phyloP scores from a whole-genome alignment of 768 basidiomycete genomes.

The Tulasnella sp. region DNA sequence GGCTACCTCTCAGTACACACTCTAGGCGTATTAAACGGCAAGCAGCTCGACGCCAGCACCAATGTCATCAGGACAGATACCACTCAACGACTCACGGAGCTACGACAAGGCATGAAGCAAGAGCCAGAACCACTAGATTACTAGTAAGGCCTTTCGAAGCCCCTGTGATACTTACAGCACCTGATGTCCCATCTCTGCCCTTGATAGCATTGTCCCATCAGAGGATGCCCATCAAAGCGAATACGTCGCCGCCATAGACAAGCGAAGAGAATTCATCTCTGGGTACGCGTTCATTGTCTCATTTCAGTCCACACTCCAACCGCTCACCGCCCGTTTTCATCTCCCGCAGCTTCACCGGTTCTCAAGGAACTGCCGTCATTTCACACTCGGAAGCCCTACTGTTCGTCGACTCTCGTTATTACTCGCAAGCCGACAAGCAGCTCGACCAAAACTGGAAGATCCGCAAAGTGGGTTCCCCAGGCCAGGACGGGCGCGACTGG shows the following conservation, averaged over 20 bases:
- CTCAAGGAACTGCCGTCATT: slow-evolving; percentile 70
- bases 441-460: slow-evolving; percentile 72
- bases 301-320: background rate
- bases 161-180: background rate
- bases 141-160: slow-evolving; percentile 29
- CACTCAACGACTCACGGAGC: slow-evolving; percentile 29
- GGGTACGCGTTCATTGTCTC: slow-evolving; percentile 34
- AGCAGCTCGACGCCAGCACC: slow-evolving; percentile 26
- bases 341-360: slow-evolving; percentile 51
- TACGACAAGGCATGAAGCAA: slow-evolving; percentile 31
- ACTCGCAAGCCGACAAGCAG: slow-evolving; percentile 68
- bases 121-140: slow-evolving; percentile 33
- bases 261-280: slow-evolving; percentile 71
- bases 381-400: slow-evolving; percentile 65
- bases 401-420: slow-evolving; percentile 82
- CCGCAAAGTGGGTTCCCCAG: slow-evolving; percentile 48
- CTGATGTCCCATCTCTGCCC: background rate
- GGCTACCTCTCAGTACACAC: slow-evolving; percentile 27
- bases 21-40: slow-evolving; percentile 24
- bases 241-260: slow-evolving; percentile 72
- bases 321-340: background rate
- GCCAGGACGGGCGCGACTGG: slow-evolving; percentile 25
- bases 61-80: slow-evolving; percentile 31
- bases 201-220: slow-evolving; percentile 36
- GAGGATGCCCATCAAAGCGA: slow-evolving; percentile 84